Percentiles rank a stretch among this genome's conserved stretches.
These are phyloP conservation scores for Nemania abortiva DNA, from an alignment of 2,329 filamentous ascomycete species.

Conservation along the genomic window DNA sequence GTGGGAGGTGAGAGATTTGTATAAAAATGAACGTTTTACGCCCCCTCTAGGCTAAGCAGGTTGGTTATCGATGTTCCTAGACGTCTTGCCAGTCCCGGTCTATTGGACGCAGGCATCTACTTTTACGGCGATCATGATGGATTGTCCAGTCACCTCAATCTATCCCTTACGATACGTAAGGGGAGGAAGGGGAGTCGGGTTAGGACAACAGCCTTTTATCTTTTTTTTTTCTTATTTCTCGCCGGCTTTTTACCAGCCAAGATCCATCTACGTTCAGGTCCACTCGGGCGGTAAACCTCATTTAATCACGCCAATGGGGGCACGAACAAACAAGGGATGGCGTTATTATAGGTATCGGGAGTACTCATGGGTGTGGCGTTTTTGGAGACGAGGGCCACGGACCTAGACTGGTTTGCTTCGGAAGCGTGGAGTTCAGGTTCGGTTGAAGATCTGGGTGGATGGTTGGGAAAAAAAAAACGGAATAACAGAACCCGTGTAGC, in stretches of 20 bases:
- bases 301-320: neutral
- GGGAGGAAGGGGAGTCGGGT: too few relatives aligned
- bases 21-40: conserved; percentile 30
- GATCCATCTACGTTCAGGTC: neutral
- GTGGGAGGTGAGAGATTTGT: conserved; percentile 6
- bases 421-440: conserved; percentile 2
- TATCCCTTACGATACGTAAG: neutral
- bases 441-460: neutral
- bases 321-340: neutral
- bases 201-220: neutral
- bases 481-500: neutral
- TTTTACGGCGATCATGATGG: neutral
- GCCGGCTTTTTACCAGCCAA: neutral
- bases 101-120: neutral
- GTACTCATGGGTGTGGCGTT: neutral
- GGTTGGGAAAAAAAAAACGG: neutral
- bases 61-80: neutral
- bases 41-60: neutral
- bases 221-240: neutral
- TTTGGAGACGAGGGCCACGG: neutral
- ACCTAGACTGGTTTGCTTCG: neutral
- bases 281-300: neutral
- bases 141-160: neutral
- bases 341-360: neutral
- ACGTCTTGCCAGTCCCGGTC: neutral